Evolutionary conservation across 2,329 filamentous ascomycete species (phyloP).

Genomic region (Madurella fahalii): DNA sequence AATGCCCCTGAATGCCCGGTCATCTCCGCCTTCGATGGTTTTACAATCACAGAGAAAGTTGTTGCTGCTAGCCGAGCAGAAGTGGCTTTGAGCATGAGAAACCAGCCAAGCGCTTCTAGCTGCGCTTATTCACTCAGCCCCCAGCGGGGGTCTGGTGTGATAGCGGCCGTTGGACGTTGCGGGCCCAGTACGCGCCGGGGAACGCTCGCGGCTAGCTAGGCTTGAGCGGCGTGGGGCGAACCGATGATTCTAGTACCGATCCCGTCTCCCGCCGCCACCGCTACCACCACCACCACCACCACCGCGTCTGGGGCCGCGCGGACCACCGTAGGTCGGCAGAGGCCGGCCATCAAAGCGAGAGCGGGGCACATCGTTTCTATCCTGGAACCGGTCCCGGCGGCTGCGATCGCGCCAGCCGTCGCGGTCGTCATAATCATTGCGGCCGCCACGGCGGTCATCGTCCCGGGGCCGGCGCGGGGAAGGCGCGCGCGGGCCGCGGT

Average conservation of each 20-base stretch:
- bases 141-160: too few species aligned
- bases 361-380: constrained; percentile 17
- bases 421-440: constrained; percentile 1
- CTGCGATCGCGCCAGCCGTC: constrained; percentile 2
- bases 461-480: constrained; percentile 7
- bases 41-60: too few species aligned
- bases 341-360: constrained; percentile 25
- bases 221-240: too few species aligned
- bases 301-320: constrained; percentile 12
- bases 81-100: too few species aligned
- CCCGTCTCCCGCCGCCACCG: constrained; percentile 11
- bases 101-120: too few species aligned
- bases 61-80: too few species aligned
- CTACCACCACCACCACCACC: constrained; percentile 3
- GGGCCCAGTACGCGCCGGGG: too few species aligned
- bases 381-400: not conserved
- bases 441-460: constrained; percentile 1
- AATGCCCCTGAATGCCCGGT: too few species aligned
- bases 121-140: too few species aligned
- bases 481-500: constrained; percentile 1
- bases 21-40: too few species aligned
- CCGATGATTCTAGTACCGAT: not conserved
- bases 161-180: too few species aligned
- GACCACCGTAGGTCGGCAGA: constrained; percentile 21
- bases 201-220: too few species aligned